Evolutionary conservation across 2,329 filamentous ascomycete genomes (phyloP), one percentile per base, ranked within the genome.

Genomic region (Fusarium tjaetaba): DNA sequence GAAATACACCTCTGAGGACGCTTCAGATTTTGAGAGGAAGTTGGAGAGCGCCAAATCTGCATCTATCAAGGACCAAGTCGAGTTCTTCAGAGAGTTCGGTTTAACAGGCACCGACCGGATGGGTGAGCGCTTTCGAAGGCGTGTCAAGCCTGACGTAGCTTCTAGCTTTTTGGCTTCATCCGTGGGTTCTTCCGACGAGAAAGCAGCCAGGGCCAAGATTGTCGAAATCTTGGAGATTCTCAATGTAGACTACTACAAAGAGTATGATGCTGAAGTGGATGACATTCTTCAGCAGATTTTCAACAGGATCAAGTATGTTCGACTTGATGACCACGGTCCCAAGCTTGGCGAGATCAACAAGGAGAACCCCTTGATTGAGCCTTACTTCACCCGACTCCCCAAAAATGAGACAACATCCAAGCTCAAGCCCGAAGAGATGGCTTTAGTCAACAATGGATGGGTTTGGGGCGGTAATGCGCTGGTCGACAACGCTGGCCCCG

Each of bases 391-490:
- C 0, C 91, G 96, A 34, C 86, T 99, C 45, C 94, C 95, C 3
- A 81, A 88, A 36, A 97, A 97, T 77, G 90, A 93, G 16, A 90
- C 88, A 16, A 97, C 96, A 1, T 88, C 90, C 70, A 91, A 94
- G 78, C 92, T 97, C 78, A 91, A 91, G 65, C 87, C 91, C 4
- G 92, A 92, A 65, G 92, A 95, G 48, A 87, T 97, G 51, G 94
- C 94, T 5, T 85, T 99, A 58, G 95, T 92, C 45, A 98, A 98
- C 83, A 99, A 99, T 79, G 96, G 96, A 48, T 99, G 96, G 96
- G 95, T 99, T 14, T 99, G 96, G 96, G 96, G 94, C 66, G 96
- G 96, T 11, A 97, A 98, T 83, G 96, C 96, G 4, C 89, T 98
- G 82, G 88, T 94, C 48, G 96, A 99, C 84, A 96, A 98, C 79